Evolutionary conservation across 768 basidiomycete genomes (phyloP).

Genomic region (Lactifluus subvellereus): DNA sequence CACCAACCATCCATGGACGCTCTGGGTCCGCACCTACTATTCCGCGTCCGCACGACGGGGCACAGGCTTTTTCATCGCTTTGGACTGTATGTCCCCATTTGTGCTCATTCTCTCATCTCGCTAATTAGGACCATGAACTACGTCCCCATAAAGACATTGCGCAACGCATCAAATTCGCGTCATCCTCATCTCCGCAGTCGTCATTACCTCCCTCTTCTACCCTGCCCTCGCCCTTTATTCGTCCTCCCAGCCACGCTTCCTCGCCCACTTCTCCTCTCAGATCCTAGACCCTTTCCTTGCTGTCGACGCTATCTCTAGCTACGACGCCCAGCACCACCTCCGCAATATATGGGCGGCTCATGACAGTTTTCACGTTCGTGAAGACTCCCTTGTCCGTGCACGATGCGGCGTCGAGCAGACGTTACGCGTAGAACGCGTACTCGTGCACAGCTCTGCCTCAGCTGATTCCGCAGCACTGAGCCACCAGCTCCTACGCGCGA

Average conservation of each 20-base stretch:
- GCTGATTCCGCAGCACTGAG: constrained; percentile 52
- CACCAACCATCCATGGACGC: constrained; percentile 23
- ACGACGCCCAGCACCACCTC: constrained; percentile 56
- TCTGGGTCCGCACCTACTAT: constrained; percentile 26
- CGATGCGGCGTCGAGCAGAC: constrained; percentile 65
- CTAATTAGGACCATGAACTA: neutral
- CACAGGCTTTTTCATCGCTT: constrained; percentile 61
- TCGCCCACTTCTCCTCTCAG: constrained; percentile 48
- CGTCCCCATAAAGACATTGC: constrained; percentile 56
- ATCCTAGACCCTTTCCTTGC: constrained; percentile 61
- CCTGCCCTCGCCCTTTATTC: constrained; percentile 85
- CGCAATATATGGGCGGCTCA: constrained; percentile 68
- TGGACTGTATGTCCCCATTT: constrained; percentile 57
- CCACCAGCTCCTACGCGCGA: constrained; percentile 54
- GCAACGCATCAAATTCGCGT: constrained; percentile 87
- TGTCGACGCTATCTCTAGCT: constrained; percentile 45
- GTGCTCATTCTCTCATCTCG: neutral
- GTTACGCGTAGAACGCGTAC: constrained; percentile 69
- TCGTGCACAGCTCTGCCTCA: constrained; percentile 52
- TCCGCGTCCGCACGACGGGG: constrained; percentile 37
- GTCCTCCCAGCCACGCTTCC: constrained; percentile 55
- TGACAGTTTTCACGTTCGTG: constrained; percentile 54
- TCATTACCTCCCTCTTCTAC: constrained; percentile 85
- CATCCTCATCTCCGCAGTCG: constrained; percentile 80
- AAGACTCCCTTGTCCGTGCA: constrained; percentile 66